phyloP scores from a whole-genome alignment of 805 yeast species.

The Saccharomycopsis sp. region DNA sequence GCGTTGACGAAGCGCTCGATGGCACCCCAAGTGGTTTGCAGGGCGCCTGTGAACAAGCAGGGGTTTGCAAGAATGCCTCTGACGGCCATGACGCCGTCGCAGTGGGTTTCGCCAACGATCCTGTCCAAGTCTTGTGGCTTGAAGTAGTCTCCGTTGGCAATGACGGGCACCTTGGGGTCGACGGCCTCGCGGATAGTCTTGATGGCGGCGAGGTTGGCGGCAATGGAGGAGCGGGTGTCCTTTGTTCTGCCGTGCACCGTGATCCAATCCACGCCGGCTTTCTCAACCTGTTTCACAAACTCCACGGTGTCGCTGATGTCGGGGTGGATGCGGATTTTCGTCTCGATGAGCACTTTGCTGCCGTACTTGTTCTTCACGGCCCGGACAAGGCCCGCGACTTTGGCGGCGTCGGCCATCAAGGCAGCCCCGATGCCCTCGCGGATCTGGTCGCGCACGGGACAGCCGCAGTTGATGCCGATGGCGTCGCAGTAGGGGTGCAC shows the following conservation, averaged over 20 bases:
- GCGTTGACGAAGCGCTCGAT: constrained; percentile 77
- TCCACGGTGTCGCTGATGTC: constrained; percentile 63
- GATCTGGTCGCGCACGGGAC: constrained; percentile 92
- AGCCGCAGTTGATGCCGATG: constrained; percentile 92
- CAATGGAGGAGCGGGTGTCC: constrained; percentile 73
- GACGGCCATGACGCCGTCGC: constrained; percentile 93
- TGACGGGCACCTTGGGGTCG: constrained; percentile 62
- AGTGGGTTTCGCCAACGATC: constrained; percentile 61
- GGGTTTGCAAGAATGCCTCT: constrained; percentile 84
- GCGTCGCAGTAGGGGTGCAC: constrained; percentile 89
- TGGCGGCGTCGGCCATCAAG: constrained; percentile 71
- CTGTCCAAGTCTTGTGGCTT: constrained; percentile 49
- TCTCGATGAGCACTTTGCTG: constrained; percentile 64
- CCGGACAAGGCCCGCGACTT: constrained; percentile 73
- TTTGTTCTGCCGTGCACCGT: constrained; percentile 92
- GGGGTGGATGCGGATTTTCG: constrained; percentile 81
- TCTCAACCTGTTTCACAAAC: constrained; percentile 67
- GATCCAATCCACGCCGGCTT: constrained; percentile 85
- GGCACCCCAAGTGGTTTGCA: constrained; percentile 75
- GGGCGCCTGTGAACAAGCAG: constrained; percentile 67
- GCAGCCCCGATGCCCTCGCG: constrained; percentile 98
- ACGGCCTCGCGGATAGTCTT: constrained; percentile 45
- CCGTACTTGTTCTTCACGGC: constrained; percentile 76
- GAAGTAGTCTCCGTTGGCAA: constrained; percentile 98
- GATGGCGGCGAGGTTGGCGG: constrained; percentile 80